Percentiles rank a stretch among this genome's conserved stretches.
Conservation (phyloP, 2,329 filamentous ascomycete genomes). For the Penicillium sp. region DNA sequence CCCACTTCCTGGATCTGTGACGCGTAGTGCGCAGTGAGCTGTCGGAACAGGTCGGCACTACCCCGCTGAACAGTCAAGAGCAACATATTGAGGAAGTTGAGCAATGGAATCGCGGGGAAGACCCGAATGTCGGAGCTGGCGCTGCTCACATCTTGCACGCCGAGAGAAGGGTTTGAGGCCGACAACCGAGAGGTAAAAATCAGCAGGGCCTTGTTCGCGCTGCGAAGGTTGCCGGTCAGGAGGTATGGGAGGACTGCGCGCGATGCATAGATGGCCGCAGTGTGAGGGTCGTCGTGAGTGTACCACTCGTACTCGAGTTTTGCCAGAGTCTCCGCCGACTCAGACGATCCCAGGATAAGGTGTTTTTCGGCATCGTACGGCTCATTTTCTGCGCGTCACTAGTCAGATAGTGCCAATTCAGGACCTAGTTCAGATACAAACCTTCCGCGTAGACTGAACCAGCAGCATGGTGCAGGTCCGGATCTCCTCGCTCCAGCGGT, state of each 20-base stretch:
- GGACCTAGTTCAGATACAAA: conserved; percentile 27
- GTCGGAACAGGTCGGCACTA: conserved; percentile 70
- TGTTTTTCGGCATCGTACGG: conserved; percentile 91
- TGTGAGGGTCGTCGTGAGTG: conserved; percentile 78
- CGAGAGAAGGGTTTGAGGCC: conserved; percentile 56
- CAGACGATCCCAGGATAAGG: conserved; percentile 79
- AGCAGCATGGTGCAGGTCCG: conserved; percentile 88
- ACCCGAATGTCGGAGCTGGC: conserved; percentile 69
- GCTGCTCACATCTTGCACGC: conserved; percentile 74
- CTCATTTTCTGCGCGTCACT: conserved; percentile 62
- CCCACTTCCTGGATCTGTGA: conserved; percentile 70
- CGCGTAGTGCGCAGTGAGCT: conserved; percentile 77
- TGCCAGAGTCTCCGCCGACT: conserved; percentile 74
- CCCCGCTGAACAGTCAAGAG: conserved; percentile 79
- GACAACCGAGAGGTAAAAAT: conserved; percentile 67
- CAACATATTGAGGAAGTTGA: conserved; percentile 88
- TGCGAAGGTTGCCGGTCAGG: conserved; percentile 81
- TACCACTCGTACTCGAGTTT: conserved; percentile 94
- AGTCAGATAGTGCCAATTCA: conserved; percentile 14
- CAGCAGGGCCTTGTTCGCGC: conserved; percentile 76
- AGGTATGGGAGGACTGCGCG: conserved; percentile 88
- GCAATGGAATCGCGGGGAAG: conserved; percentile 84
- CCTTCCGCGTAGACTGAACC: conserved; percentile 82
- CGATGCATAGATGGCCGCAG: conserved; percentile 77
- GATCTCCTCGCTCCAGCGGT: conserved; percentile 84